Evolutionary conservation across 2,329 filamentous ascomycete genomes (phyloP).

Genomic region (Chaetomiaceae sp.): DNA sequence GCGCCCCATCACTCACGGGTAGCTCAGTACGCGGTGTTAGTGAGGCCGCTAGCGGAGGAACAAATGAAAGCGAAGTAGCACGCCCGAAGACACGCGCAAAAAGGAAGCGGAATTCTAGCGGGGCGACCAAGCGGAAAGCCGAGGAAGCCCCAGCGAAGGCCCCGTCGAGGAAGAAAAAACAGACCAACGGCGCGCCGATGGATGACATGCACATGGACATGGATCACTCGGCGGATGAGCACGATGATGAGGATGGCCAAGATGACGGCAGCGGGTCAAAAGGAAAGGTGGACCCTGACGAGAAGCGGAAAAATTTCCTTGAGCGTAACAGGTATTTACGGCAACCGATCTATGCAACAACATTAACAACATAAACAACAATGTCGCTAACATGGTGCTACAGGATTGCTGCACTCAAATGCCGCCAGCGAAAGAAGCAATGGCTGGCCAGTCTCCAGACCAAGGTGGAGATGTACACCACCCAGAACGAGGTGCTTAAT

Average conservation of each 20-base stretch:
- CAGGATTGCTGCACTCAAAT: slow-evolving; percentile 93
- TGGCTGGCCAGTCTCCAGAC: slow-evolving; percentile 93
- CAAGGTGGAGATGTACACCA: slow-evolving; percentile 90
- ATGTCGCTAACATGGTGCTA: background rate
- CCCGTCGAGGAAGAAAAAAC: slow-evolving; percentile 65
- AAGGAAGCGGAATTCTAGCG: slow-evolving; percentile 59
- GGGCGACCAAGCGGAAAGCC: slow-evolving; percentile 64
- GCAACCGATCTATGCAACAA: background rate
- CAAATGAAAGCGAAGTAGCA: slow-evolving; percentile 67
- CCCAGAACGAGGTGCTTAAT: slow-evolving; percentile 83
- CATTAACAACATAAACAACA: no score
- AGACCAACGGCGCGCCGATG: slow-evolving; percentile 42
- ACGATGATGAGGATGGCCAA: slow-evolving; percentile 44
- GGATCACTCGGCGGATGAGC: slow-evolving; percentile 36
- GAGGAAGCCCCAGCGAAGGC: slow-evolving; percentile 62
- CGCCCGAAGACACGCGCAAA: slow-evolving; percentile 63
- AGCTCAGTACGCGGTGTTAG: slow-evolving; percentile 29
- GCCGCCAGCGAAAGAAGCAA: slow-evolving; percentile 96
- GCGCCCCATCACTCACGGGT: slow-evolving; percentile 38
- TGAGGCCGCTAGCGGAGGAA: slow-evolving; percentile 56
- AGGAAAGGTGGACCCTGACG: slow-evolving; percentile 92
- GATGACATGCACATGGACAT: slow-evolving; percentile 24
- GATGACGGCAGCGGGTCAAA: slow-evolving; percentile 50
- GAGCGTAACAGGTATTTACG: slow-evolving; percentile 81
- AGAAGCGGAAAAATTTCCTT: slow-evolving; percentile 97